These are phyloP conservation scores for Davidsoniella australis DNA, from an alignment of 2,329 filamentous ascomycete species.

Conservation along the genomic window DNA sequence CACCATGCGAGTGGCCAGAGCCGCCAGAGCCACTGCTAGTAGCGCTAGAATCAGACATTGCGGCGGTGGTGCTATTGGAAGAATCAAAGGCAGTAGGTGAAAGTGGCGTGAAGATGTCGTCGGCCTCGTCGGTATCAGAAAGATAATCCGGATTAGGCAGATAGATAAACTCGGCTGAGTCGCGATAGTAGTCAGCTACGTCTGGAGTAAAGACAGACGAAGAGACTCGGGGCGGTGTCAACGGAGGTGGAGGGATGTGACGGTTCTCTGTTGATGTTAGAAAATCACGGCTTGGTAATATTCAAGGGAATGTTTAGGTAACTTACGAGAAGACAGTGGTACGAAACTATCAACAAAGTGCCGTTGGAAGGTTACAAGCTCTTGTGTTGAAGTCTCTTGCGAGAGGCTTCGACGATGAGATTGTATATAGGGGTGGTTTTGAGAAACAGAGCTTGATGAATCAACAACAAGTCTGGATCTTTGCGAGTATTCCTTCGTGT, in stretches of 20 bases:
- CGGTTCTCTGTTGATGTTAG: neutral
- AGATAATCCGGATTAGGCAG: slow-evolving; percentile 34
- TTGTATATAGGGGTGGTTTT: neutral
- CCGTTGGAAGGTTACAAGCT: slow-evolving; percentile 4
- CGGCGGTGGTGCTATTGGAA: slow-evolving; percentile 14
- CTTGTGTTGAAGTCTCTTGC: neutral
- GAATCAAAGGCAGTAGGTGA: slow-evolving; percentile 11
- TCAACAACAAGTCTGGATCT: too few species aligned
- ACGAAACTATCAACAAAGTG: neutral
- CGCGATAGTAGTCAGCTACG: slow-evolving; percentile 19
- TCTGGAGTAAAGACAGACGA: slow-evolving; percentile 24
- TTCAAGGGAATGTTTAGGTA: neutral
- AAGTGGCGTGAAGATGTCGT: neutral
- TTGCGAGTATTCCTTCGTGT: slow-evolving; percentile 5
- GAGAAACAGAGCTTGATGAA: neutral
- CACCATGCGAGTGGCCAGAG: slow-evolving; percentile 26
- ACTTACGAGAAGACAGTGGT: slow-evolving; percentile 1
- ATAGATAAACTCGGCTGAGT: slow-evolving; percentile 24
- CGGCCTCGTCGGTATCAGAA: slow-evolving; percentile 18
- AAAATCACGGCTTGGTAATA: neutral
- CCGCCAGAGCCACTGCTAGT: slow-evolving; percentile 14
- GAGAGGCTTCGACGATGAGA: slow-evolving; percentile 2
- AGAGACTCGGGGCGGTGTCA: slow-evolving; percentile 31
- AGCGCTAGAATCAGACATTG: slow-evolving; percentile 10
- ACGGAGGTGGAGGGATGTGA: slow-evolving; percentile 25